phyloP scores from a whole-genome alignment of 163 green algal species.

The Chlamydomonas reinhardtii region DNA sequence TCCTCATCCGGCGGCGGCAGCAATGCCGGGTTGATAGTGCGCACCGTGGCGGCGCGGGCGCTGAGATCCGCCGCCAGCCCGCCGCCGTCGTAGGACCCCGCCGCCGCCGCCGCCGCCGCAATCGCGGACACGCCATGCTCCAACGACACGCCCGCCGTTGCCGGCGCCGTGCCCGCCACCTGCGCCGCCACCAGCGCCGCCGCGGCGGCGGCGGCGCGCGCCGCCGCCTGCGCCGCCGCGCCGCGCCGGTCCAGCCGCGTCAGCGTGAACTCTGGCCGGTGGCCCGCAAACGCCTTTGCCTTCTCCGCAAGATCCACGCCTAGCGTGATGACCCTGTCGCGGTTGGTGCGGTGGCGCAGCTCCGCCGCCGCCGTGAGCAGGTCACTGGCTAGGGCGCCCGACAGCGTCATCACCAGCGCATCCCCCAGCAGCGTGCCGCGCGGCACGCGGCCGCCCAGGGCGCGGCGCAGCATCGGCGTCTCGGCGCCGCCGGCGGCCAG shows the following conservation, averaged over 20 bases:
- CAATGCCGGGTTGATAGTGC: not conserved
- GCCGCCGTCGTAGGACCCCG: not conserved
- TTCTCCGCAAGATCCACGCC: slow-evolving; percentile 59
- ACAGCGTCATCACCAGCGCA: slow-evolving; percentile 54
- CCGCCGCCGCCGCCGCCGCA: slow-evolving; percentile 14
- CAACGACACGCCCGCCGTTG: not conserved
- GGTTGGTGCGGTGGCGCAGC: slow-evolving; percentile 47
- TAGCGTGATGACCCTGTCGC: slow-evolving; percentile 61
- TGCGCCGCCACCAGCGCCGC: slow-evolving; percentile 22
- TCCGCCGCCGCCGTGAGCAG: not conserved
- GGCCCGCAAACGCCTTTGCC: slow-evolving; percentile 42
- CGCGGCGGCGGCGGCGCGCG: not conserved
- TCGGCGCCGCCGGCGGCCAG: slow-evolving; percentile 52
- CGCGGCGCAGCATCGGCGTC: slow-evolving; percentile 45
- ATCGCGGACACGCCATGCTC: slow-evolving; percentile 7
- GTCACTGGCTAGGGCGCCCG: slow-evolving; percentile 44
- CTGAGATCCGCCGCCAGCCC: not conserved
- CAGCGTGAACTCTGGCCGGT: slow-evolving; percentile 66
- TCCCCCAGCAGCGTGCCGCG: slow-evolving; percentile 53
- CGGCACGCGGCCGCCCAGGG: slow-evolving; percentile 5
- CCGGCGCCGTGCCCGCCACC: not conserved
- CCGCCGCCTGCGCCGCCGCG: not conserved
- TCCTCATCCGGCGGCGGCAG: not conserved
- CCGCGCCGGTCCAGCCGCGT: slow-evolving; percentile 32
- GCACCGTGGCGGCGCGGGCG: not conserved